Conservation (phyloP, 257 asterid genomes). For the Nicotiana tomentosiformis region DNA sequence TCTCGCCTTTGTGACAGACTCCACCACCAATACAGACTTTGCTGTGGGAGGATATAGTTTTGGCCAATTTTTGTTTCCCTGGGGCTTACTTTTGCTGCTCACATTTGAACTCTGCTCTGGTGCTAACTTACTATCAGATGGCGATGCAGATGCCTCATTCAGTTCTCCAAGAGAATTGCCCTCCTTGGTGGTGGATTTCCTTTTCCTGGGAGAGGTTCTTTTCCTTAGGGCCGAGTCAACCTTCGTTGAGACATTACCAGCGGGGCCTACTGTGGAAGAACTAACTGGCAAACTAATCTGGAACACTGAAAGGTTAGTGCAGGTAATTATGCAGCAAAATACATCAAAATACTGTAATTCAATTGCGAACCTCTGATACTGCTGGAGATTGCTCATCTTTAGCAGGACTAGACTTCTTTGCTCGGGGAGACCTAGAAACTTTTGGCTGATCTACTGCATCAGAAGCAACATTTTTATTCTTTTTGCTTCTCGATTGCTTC, state of each 20-base stretch:
- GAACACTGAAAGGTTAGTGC: conserved; percentile 29
- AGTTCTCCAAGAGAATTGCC: conserved; percentile 20
- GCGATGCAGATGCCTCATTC: conserved; percentile 18
- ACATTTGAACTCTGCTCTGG: conserved; percentile 19
- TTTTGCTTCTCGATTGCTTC: conserved; percentile 44
- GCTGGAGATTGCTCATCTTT: conserved; percentile 28
- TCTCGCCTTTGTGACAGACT: conserved; percentile 82
- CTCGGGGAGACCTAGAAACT: conserved; percentile 26
- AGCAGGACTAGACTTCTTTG: conserved; percentile 27
- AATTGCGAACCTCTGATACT: conserved; percentile 41
- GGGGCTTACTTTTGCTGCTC: conserved; percentile 26
- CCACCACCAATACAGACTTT: conserved; percentile 79
- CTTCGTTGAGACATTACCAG: conserved; percentile 23
- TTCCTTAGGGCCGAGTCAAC: conserved; percentile 27
- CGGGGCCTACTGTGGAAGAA: conserved; percentile 28
- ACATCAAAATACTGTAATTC: conserved; percentile 14
- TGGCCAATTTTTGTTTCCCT: conserved; percentile 34
- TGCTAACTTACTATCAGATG: conserved; percentile 24
- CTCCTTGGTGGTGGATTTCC: conserved; percentile 27
- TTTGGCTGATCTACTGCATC: conserved; percentile 26
- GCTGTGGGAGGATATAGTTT: conserved; percentile 71
- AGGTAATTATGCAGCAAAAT: conserved; percentile 10
- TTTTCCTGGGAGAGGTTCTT: conserved; percentile 28
- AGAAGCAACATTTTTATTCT: conserved; percentile 27
- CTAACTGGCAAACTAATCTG: conserved; percentile 33